Percentiles rank a stretch among this genome's conserved stretches.
phyloP scores from a whole-genome alignment of 352 stramenopile species.

The Phytophthora pseudosyringae region DNA sequence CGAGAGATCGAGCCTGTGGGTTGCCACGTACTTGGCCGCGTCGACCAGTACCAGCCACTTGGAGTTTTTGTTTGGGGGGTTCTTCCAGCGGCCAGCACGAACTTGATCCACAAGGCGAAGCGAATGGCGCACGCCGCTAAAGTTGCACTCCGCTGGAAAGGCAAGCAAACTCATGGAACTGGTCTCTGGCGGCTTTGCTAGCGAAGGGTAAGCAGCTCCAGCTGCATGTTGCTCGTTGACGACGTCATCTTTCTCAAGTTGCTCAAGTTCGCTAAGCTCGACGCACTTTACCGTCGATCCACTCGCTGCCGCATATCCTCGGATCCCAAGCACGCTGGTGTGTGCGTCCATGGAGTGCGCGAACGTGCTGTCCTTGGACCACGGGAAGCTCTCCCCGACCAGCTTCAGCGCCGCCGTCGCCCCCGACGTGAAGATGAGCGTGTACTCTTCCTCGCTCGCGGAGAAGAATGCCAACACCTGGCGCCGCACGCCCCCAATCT shows the following conservation, averaged over 20 bases:
- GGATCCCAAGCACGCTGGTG: constrained; percentile 77
- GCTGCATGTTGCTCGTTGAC: background rate
- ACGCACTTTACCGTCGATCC: constrained; percentile 44
- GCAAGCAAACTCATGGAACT: constrained; percentile 56
- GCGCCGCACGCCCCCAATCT: constrained; percentile 52
- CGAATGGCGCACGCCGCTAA: constrained; percentile 63
- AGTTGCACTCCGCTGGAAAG: constrained; percentile 83
- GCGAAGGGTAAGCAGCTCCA: background rate
- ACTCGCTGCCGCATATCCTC: constrained; percentile 43
- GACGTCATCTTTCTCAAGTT: constrained; percentile 19
- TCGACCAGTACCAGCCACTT: constrained; percentile 78
- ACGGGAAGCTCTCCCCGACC: constrained; percentile 85
- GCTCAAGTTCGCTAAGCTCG: constrained; percentile 47
- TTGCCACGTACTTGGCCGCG: constrained; percentile 71
- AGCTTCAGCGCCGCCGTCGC: constrained; percentile 84
- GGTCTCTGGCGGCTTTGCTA: constrained; percentile 3
- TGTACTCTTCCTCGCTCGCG: constrained; percentile 71
- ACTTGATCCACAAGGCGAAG: constrained; percentile 52
- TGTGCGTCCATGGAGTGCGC: constrained; percentile 72
- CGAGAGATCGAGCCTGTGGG: constrained; percentile 61
- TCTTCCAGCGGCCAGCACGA: constrained; percentile 31
- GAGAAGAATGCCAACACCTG: constrained; percentile 77
- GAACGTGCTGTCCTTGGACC: constrained; percentile 55
- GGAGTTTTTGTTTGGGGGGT: constrained; percentile 8
- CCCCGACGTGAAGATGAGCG: constrained; percentile 87